Evolutionary conservation across 2,329 filamentous ascomycete genomes (phyloP), one percentile per base, ranked within the genome.

Genomic region (Fusarium sp.): DNA sequence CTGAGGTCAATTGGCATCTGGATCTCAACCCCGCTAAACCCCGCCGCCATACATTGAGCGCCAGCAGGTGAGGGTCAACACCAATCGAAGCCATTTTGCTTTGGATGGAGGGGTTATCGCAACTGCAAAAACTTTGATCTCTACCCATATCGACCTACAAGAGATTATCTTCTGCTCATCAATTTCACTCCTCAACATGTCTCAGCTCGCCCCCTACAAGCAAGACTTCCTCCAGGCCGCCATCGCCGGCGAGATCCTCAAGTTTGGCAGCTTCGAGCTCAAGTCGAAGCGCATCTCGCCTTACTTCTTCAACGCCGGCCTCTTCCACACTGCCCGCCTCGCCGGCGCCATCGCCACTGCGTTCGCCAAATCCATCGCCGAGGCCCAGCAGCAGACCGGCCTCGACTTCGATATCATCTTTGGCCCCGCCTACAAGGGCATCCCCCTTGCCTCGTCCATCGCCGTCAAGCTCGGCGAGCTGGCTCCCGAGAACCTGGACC

Each of bases 301-400:
- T 47, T 98, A 98, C 89, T 98, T 98, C 88, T 97, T 98, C 91
- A 98, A 98, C 84, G 95, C 95, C 56, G 95, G 95, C 69, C 91
- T 94, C 79, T 97, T 98, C 85, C 95, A 97, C 88, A 92, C 92
- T 62, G 93, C 93, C 25, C 89, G 92, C 71, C 90, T 98, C 33
- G 91, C 97, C 73, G 90, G 89, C 72, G 91, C 95, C 66, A 94
- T 98, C 77, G 90, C 93, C 62, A 89, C 91, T 45, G 95, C 96
- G 68, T 98, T 96, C 84, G 96, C 96, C 50, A 84, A 88, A 74
- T 88, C 90, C 66, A 90, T 93, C 78, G 84, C 87, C 73, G 82
- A 88, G 58, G 85, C 86, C 22, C 83, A 84, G 77, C 77, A 82
- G 52, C 79, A 84, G 36, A 77, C 80, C 36, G 82, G 84, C 36